phyloP scores from a whole-genome alignment of 805 yeast genomes.

The Tetrapisispora phaffii region DNA sequence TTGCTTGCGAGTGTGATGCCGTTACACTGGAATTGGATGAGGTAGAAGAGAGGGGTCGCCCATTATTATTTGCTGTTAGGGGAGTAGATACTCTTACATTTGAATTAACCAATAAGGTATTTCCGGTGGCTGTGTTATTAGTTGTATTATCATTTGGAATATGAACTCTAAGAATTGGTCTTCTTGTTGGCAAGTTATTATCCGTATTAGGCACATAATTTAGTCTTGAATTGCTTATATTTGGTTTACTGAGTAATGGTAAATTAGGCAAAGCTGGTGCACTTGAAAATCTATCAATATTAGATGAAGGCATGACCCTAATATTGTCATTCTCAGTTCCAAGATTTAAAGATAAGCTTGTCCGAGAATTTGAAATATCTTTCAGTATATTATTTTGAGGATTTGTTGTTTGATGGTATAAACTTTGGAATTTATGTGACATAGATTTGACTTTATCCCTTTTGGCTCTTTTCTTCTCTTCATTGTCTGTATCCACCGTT shows the following conservation, averaged over 20 bases:
- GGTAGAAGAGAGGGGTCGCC: not conserved
- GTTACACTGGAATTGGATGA: slow-evolving; percentile 1
- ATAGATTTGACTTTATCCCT: not conserved
- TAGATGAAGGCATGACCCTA: not conserved
- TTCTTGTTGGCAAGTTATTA: slow-evolving; percentile 8
- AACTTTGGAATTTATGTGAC: slow-evolving; percentile 2
- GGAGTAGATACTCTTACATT: not conserved
- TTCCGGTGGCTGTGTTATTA: not conserved
- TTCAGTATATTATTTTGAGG: not conserved
- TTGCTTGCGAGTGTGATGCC: not conserved
- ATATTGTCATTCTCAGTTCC: slow-evolving; percentile 1
- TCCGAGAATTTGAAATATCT: not conserved
- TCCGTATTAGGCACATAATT: not conserved
- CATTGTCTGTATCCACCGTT: slow-evolving; percentile 3
- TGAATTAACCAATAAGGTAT: not conserved
- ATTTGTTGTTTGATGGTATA: slow-evolving; percentile 1
- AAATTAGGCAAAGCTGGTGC: not conserved
- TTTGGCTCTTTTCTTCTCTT: not conserved
- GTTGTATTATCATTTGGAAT: slow-evolving; percentile 36
- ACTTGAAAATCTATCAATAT: not conserved
- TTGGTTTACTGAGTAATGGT: not conserved
- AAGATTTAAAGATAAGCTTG: not conserved
- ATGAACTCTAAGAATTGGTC: slow-evolving; percentile 56
- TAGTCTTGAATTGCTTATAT: not conserved
- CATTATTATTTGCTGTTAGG: not conserved